phyloP scores from a whole-genome alignment of 1,284 basidiomycete genomes.

The Amylostereum chailletii region DNA sequence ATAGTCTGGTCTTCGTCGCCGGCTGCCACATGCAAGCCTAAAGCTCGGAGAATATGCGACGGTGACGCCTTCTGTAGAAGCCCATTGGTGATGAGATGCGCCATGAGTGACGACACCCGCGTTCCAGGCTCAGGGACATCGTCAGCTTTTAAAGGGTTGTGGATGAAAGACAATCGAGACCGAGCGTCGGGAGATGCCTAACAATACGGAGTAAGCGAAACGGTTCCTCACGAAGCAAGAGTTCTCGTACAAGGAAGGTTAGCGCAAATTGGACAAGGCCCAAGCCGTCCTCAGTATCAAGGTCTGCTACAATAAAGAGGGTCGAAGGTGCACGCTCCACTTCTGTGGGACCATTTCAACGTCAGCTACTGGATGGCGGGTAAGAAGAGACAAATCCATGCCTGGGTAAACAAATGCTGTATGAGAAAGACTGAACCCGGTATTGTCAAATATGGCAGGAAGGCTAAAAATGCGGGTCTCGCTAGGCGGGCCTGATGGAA shows the following conservation, averaged over 20 bases:
- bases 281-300: constrained; percentile 58
- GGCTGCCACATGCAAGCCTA: constrained; percentile 21
- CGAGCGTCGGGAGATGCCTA: neutral
- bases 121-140: constrained; percentile 11
- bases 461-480: constrained; percentile 44
- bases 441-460: constrained; percentile 35
- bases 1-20: constrained; percentile 26
- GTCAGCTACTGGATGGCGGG: neutral
- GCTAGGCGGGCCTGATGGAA: constrained; percentile 35
- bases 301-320: constrained; percentile 71
- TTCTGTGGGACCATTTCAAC: constrained; percentile 19
- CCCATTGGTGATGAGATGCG: constrained; percentile 33
- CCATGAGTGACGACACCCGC: constrained; percentile 32
- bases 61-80: constrained; percentile 30
- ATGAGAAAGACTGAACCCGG: constrained; percentile 27
- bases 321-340: constrained; percentile 35
- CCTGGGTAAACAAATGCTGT: constrained; percentile 57
- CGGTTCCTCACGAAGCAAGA: neutral
- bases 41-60: constrained; percentile 26
- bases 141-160: constrained; percentile 37
- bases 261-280: constrained; percentile 56
- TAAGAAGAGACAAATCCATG: constrained; percentile 20
- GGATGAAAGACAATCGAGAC: constrained; percentile 54
- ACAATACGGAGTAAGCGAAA: constrained; percentile 3
- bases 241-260: constrained; percentile 46